Conservation (phyloP, 495 filamentous ascomycete species). For the Talaromyces trachyspermus region DNA sequence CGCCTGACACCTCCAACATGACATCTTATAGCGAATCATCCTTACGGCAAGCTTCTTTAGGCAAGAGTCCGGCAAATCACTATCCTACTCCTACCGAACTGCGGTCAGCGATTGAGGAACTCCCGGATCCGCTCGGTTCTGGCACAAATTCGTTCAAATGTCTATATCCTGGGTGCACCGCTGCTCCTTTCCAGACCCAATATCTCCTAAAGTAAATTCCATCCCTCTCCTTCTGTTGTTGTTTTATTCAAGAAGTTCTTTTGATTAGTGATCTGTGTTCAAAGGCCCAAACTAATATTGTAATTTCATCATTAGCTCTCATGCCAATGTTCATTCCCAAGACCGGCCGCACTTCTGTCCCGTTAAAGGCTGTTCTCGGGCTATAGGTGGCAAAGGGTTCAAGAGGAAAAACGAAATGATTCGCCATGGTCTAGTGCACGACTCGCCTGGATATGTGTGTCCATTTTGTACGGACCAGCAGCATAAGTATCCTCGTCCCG, state of each 20-base stretch:
- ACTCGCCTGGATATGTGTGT: conserved; percentile 93
- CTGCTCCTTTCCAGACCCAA: conserved; percentile 87
- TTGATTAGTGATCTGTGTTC: too few species aligned
- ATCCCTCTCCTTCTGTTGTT: background rate
- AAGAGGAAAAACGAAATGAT: conserved; percentile 99
- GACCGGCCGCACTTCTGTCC: conserved; percentile 88
- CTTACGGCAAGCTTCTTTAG: background rate
- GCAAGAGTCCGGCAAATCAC: conserved; percentile 27
- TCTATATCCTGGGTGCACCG: conserved; percentile 67
- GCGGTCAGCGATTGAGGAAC: conserved; percentile 13
- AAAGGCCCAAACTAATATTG: too few species aligned
- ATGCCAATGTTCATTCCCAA: conserved; percentile 92
- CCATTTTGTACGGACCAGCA: conserved; percentile 94
- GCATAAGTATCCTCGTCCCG: conserved; percentile 93
- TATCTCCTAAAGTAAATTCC: conserved; percentile 65
- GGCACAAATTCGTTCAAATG: conserved; percentile 47
- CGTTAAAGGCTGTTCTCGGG: conserved; percentile 68
- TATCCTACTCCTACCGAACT: conserved; percentile 40
- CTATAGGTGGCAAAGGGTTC: conserved; percentile 85
- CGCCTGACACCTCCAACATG: conserved; percentile 14
- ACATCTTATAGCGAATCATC: conserved; percentile 8
- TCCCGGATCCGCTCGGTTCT: conserved; percentile 18
- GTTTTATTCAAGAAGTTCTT: conserved; percentile 14
- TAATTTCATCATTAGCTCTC: conserved; percentile 71
- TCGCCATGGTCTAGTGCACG: conserved; percentile 88